Evolutionary conservation across 306 rosid species (phyloP), one percentile per base, ranked within the genome.

Genomic region (Rosa multiflora): DNA sequence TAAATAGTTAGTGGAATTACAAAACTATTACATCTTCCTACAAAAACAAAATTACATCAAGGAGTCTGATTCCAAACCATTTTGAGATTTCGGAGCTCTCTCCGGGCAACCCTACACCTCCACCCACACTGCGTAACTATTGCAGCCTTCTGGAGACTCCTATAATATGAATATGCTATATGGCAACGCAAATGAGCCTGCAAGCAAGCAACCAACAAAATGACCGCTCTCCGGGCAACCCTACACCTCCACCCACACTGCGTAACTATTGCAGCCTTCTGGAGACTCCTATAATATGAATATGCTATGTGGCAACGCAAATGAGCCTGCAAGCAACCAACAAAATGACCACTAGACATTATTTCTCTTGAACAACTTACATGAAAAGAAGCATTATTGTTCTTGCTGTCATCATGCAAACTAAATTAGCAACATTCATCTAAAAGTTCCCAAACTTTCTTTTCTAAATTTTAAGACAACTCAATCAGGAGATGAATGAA

Each of bases 31-130:
- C 68, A 69, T 76, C 73, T 72, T 76, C 73, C 58, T 49, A 83
- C 73, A 76, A 20, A 88, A 79, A 84, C 46, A 66, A 37, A 73
- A 69, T n/a, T 79, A 52, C 58, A 85, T 14, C 11, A 59, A 72
- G 56, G 53, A 68, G 73, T 23, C 61, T 44, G 76, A 72, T 78
- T 47, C 82, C 71, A 55, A 35, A 96, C 99, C 99, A 93, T 93
- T 90, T 93, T 96, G 79, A 96, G 98, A 83, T 68, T 78, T 88
- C 99, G 90, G 52, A 96, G 99, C 86, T 96, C 99, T 82, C 75
- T 93, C 83, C 96, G 84, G 69, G 99, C 99, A 83, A 96, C 91
- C 82, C 99, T 89, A 75, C 86, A 53, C 84, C 99, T 96, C 99
- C 99, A 96, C 79, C 97, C 83, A 80, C 99, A 96, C 82, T 96